phyloP scores from a whole-genome alignment of 2,329 filamentous ascomycete species.

The Xylaria sp. region DNA sequence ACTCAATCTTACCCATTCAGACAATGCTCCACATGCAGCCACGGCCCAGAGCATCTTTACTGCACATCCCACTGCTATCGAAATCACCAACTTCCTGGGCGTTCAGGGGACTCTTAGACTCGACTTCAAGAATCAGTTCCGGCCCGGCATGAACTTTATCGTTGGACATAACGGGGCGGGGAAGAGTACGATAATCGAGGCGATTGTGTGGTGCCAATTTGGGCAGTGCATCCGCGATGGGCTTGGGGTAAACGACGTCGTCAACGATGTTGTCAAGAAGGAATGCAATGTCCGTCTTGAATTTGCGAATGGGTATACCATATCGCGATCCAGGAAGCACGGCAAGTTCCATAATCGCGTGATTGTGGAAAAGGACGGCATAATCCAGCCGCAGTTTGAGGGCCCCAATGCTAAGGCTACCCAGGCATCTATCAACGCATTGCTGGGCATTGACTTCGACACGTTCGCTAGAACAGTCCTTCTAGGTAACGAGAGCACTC shows the following conservation, averaged over 20 bases:
- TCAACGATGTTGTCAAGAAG: constrained; percentile 36
- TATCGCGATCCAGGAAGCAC: constrained; percentile 36
- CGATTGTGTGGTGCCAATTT: constrained; percentile 41
- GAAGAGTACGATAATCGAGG: constrained; percentile 40
- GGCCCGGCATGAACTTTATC: constrained; percentile 34
- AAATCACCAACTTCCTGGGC: constrained; percentile 40
- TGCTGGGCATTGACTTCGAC: constrained; percentile 38
- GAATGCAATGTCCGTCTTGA: constrained; percentile 35
- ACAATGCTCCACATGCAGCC: not conserved
- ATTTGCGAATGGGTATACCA: constrained; percentile 38
- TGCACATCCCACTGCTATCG: constrained; percentile 30
- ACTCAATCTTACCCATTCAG: not conserved
- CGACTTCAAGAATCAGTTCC: constrained; percentile 31
- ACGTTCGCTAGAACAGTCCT: constrained; percentile 38
- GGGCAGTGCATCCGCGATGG: constrained; percentile 37
- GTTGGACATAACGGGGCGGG: constrained; percentile 38
- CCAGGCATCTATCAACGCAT: constrained; percentile 34
- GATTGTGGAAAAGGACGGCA: constrained; percentile 34
- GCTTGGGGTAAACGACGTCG: constrained; percentile 33
- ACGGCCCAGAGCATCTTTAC: constrained; percentile 29
- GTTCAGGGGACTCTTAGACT: constrained; percentile 34
- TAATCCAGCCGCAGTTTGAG: constrained; percentile 33
- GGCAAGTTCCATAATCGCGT: constrained; percentile 30
- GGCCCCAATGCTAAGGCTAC: constrained; percentile 26
- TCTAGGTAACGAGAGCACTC: constrained; percentile 37